Conservation (phyloP, 176 grass and related monocot species). For the Pontederia paniculata region DNA sequence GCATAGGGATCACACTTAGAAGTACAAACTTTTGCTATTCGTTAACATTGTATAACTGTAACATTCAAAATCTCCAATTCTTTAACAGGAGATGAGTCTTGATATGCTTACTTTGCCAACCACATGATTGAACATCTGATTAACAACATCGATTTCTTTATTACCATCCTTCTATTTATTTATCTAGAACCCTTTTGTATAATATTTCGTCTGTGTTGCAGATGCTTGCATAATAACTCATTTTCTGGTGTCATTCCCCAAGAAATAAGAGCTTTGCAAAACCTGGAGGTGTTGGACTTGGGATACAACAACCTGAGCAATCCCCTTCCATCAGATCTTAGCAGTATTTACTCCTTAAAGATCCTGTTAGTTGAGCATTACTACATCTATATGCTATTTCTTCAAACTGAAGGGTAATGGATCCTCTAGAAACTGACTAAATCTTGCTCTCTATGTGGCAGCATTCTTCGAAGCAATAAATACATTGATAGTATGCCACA, state of each 20-base stretch:
- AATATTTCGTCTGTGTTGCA: neutral
- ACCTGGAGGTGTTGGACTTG: slow-evolving; percentile 13
- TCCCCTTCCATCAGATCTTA: slow-evolving; percentile 4
- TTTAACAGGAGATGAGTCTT: no score
- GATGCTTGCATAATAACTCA: slow-evolving; percentile 10
- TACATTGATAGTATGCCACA: neutral
- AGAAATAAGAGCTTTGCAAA: slow-evolving; percentile 1
- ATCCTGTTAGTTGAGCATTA: slow-evolving; percentile 4
- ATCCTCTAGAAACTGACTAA: neutral
- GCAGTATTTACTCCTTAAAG: slow-evolving; percentile 2
- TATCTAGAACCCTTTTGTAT: neutral
- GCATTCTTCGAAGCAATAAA: slow-evolving; percentile 1
- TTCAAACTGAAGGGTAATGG: neutral
- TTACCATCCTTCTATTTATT: neutral
- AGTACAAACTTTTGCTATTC: no score
- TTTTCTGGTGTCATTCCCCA: slow-evolving; percentile 6
- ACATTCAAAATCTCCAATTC: no score
- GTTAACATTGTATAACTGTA: no score
- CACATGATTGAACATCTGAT: neutral
- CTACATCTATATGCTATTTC: neutral
- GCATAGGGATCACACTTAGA: no score
- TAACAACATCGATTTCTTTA: neutral
- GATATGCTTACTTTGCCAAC: no score
- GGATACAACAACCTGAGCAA: slow-evolving; percentile 7
- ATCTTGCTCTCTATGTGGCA: neutral